A percentile compares a stretch with the other conserved stretches of the same genome.
Conservation (phyloP, 768 basidiomycete species). For the Leccinum boreale region DNA sequence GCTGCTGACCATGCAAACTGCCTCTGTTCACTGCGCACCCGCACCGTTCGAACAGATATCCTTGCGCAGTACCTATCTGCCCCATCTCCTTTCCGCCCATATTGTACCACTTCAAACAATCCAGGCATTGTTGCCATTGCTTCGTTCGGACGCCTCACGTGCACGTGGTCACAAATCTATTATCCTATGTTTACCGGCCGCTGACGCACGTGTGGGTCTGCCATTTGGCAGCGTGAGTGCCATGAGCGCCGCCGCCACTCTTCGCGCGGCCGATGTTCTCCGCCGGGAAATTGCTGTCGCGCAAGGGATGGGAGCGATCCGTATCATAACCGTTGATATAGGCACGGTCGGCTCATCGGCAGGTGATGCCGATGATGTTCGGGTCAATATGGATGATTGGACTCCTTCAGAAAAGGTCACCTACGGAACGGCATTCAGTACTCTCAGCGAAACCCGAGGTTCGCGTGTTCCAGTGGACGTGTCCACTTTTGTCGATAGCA, state of each 20-base stretch:
- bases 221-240: slow-evolving; percentile 62
- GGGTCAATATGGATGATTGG: slow-evolving; percentile 65
- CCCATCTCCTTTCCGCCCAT: slow-evolving; percentile 72
- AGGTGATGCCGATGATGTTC: slow-evolving; percentile 33
- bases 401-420: slow-evolving; percentile 68
- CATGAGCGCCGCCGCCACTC: slow-evolving; percentile 73
- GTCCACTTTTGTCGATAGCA: slow-evolving; percentile 52
- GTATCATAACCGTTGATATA: slow-evolving; percentile 71
- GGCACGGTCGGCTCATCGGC: slow-evolving; percentile 44
- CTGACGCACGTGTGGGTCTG: slow-evolving; percentile 70
- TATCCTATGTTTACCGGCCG: slow-evolving; percentile 72
- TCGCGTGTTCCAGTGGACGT: slow-evolving; percentile 55
- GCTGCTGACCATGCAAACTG: slow-evolving; percentile 55
- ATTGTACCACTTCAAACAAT: slow-evolving; percentile 74
- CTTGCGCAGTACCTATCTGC: slow-evolving; percentile 58
- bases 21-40: slow-evolving; percentile 35
- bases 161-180: slow-evolving; percentile 45
- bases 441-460: slow-evolving; percentile 40
- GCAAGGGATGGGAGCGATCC: slow-evolving; percentile 51
- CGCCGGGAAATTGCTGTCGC: slow-evolving; percentile 70
- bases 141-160: slow-evolving; percentile 64
- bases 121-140: slow-evolving; percentile 71
- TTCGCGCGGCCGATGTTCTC: slow-evolving; percentile 69
- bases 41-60: slow-evolving; percentile 73
- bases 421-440: slow-evolving; percentile 67